Base-by-base conservation (phyloP, 1,284 basidiomycete genomes). In the Apiotrichum sp. region DNA sequence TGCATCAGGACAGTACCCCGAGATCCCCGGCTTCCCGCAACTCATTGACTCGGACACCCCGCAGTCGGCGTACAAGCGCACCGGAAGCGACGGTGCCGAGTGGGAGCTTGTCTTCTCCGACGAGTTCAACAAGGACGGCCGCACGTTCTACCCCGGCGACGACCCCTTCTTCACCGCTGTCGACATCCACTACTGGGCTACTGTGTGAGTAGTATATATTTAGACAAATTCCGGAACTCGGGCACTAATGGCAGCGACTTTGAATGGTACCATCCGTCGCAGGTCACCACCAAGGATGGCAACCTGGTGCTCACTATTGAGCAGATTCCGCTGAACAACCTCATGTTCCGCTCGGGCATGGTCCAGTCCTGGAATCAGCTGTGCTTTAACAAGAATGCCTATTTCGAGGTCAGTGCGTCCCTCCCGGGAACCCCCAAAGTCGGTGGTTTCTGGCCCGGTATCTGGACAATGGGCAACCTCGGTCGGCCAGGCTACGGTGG, bases 51-150 rank as follows among this genome's bases (percentile, higher is more conserved):
- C 69, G 3, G 82, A 83, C 13, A 92, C 88, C 1, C 88, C 88
- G 0, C 62, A 76, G 1, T 61, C 64, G 0, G 85, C 81, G 4
- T 79, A 79, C 61, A 79, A 81, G 0, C 80, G 86, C 34, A 84
- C 76, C 1, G 87, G 87, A 0, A 85, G 79, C 59, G 87, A 89
- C 65, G 83, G 84, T 3, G 59, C 81, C 31, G 67, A 79, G 5
- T 89, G 87, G 71, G 79, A 85, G 54, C 80, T 95, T 7, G 84
- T 92, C 3, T 93, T 70, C 70, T 88, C 87, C 49, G 92, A 95
- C 74, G 93, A 95, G 77, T 96, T 96, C 75, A 85, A 95, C 55
- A 77, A 78, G 16, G 81, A 82, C 6, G 84, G 84, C 68, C 60
- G 77, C 42, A 78, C 78, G 2, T 81, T 80, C 58, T 80, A 75